Base-by-base conservation (phyloP, 2,329 filamentous ascomycete genomes). In the Dendryphion nanum region DNA sequence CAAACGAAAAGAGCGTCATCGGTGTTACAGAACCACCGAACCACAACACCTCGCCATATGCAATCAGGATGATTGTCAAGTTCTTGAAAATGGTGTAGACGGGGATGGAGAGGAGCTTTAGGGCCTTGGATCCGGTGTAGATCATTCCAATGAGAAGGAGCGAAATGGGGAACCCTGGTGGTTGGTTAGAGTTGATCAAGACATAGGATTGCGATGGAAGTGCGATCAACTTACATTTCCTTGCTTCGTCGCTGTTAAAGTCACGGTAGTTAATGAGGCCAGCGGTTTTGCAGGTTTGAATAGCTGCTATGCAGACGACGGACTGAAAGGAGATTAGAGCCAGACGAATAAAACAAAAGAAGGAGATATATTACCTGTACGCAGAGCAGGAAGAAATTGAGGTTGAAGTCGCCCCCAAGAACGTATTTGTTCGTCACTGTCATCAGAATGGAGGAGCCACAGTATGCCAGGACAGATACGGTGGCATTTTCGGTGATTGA, bases 31-130 rank as follows among this genome's bases (percentile, higher is more conserved):
- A 89, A 61, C 91, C 91, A 45, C 93, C 93, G 55, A 98, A 98
- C 90, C 91, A 97, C 37, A 98, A 78, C 19, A 98, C 91, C 71
- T 98, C 93, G 53, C 93, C 93, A 55, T 98, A 98, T 39, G 93
- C 93, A 60, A 97, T 98, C 50, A 97, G 82, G 59, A 98, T 97
- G 67, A 95, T 98, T 45, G 93, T 97, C 74, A 98, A 71, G 73
- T 98, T 98, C 79, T 98, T 98, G 79, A 98, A 98, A 66, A 98
- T 98, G 39, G 93, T 98, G 73, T 98, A 98, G 18, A 98, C 93
- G 17, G 93, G 93, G 39, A 98, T 95, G 20, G 90, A 96, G 45
- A 98, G 85, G 70, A 84, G 97, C 70, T 96, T 89, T 31, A 98
- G 82, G 15, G 93, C 89, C 74, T 96, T 96, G 59, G 88, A 93